Evolutionary conservation across 2,329 filamentous ascomycete genomes (phyloP).

Genomic region (Fusarium lyarnte): DNA sequence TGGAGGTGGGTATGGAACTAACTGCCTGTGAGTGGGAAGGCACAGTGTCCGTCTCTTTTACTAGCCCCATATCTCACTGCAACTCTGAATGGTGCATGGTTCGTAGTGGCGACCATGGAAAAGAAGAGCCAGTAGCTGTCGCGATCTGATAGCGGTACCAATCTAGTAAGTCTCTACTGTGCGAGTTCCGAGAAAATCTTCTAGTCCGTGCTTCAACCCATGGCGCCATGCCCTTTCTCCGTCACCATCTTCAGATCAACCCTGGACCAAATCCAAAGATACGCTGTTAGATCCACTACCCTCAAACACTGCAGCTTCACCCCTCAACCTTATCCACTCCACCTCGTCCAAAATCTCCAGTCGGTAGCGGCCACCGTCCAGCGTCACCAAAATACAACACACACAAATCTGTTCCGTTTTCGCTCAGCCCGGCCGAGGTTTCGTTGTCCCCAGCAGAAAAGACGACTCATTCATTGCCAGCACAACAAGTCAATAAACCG

Average conservation of each 20-base stretch:
- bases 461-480: constrained; percentile 1
- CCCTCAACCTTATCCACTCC: constrained; percentile 19
- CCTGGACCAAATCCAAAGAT: constrained; percentile 11
- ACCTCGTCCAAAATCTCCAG: constrained; percentile 15
- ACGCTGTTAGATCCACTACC: constrained; percentile 6
- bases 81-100: constrained; percentile 11
- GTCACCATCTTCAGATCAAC: constrained; percentile 17
- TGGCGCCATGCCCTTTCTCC: constrained; percentile 24
- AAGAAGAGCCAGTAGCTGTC: not conserved
- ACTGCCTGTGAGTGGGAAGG: constrained; percentile 22
- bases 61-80: not conserved
- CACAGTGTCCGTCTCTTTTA: constrained; percentile 19
- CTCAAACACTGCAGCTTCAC: not conserved
- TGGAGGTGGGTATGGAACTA: constrained; percentile 36
- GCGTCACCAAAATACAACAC: constrained; percentile 26
- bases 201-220: constrained; percentile 23
- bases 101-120: constrained; percentile 12
- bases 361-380: constrained; percentile 10
- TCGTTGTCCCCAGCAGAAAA: constrained; percentile 31
- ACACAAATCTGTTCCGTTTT: constrained; percentile 25
- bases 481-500: constrained; percentile 24
- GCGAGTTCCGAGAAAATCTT: not conserved
- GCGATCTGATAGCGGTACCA: constrained; percentile 15
- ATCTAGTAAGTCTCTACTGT: constrained; percentile 23
- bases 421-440: constrained; percentile 8